phyloP scores from a whole-genome alignment of 129 eudicot genomes.

The Centrapalus pauciflorus region DNA sequence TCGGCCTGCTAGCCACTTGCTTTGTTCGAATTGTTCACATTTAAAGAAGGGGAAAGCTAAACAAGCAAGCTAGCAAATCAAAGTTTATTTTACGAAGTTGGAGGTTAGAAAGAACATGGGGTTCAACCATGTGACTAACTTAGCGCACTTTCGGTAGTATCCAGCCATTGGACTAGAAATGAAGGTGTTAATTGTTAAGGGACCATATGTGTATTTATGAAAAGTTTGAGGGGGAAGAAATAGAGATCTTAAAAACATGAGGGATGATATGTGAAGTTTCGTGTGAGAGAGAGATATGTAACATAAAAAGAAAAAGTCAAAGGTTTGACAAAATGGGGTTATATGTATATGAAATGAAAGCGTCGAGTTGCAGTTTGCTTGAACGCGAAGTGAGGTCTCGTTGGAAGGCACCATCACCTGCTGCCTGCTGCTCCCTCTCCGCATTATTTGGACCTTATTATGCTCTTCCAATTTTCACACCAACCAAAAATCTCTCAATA shows the following conservation, averaged over 20 bases:
- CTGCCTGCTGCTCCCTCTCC: constrained; percentile 55
- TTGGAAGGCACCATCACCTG: constrained; percentile 38
- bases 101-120: no score
- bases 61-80: no score
- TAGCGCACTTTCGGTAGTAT: no score
- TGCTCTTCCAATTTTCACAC: constrained; percentile 6
- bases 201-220: not conserved
- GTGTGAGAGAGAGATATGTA: not conserved
- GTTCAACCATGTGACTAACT: no score
- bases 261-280: not conserved
- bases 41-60: no score
- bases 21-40: no score
- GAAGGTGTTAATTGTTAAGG: no score
- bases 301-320: constrained; percentile 1
- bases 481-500: no score
- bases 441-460: constrained; percentile 44
- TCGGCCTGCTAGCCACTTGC: no score
- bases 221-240: not conserved
- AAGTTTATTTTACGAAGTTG: no score
- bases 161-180: no score
- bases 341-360: no score
- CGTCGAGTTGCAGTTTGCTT: constrained; percentile 40
- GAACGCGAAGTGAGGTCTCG: constrained; percentile 51
- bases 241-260: not conserved
- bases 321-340: constrained; percentile 29